These are phyloP conservation scores for Phalaenopsis aphrodite DNA, from an alignment of 106 monocot genomes.

Conservation along the genomic window DNA sequence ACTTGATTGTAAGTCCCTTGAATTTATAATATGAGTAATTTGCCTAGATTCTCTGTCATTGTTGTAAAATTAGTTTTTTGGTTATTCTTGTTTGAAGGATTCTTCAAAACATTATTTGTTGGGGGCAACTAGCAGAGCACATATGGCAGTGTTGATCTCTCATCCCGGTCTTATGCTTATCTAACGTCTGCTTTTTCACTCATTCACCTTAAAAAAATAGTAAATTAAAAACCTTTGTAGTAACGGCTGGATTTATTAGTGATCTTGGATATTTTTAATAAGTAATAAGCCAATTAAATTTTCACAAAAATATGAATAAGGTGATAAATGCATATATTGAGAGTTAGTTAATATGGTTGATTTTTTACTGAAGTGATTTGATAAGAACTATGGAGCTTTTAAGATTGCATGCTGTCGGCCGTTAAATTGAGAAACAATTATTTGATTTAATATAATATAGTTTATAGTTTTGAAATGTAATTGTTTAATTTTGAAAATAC, in stretches of 20 bases:
- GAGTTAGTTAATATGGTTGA: neutral
- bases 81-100: neutral
- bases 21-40: neutral
- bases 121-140: neutral
- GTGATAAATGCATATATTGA: neutral
- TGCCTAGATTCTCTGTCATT: neutral
- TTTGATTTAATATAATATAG: no score
- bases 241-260: neutral
- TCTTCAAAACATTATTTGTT: neutral
- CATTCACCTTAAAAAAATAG: no score
- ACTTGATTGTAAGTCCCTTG: constrained; percentile 51
- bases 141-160: neutral
- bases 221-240: no score
- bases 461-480: no score
- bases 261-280: neutral
- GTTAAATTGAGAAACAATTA: no score
- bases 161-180: neutral
- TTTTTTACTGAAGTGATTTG: neutral
- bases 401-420: neutral
- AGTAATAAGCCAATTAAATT: neutral
- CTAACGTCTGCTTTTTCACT: neutral
- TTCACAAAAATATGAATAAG: neutral
- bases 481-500: no score
- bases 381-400: neutral
- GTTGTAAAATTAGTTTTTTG: neutral